phyloP scores from a whole-genome alignment of 108 stramenopile species.

The Nitzschia sp. region DNA sequence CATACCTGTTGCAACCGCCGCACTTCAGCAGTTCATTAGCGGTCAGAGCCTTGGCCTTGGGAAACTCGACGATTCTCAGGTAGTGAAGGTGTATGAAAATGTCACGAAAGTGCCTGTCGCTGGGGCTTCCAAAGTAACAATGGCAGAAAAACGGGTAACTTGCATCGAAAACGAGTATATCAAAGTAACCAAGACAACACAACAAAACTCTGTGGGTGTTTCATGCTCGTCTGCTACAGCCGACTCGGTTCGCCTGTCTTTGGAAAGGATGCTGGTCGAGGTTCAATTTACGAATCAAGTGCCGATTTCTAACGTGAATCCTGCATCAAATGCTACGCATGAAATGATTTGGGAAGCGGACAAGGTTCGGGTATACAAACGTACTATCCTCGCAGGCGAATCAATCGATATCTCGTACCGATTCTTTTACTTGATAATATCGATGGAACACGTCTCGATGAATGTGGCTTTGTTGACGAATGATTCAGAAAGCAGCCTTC shows the following conservation, averaged over 20 bases:
- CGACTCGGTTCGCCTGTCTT: not conserved
- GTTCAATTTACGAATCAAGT: conserved; percentile 63
- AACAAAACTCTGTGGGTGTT: conserved; percentile 23
- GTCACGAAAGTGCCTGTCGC: conserved; percentile 60
- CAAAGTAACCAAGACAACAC: conserved; percentile 67
- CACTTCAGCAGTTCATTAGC: conserved; percentile 73
- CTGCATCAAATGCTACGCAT: conserved; percentile 55
- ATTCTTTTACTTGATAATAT: conserved; percentile 68
- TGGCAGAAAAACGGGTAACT: conserved; percentile 47
- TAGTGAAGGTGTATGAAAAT: conserved; percentile 76
- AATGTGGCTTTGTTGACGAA: not conserved
- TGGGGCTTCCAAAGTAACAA: conserved; percentile 53
- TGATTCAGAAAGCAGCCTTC: not conserved
- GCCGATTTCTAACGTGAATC: conserved; percentile 46
- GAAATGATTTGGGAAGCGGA: conserved; percentile 53
- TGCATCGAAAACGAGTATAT: conserved; percentile 54
- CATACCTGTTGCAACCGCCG: conserved; percentile 63
- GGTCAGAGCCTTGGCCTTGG: conserved; percentile 61
- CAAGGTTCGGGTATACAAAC: conserved; percentile 65
- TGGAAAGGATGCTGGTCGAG: conserved; percentile 62
- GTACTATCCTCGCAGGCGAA: conserved; percentile 54
- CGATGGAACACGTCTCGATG: not conserved
- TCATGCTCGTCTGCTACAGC: not conserved
- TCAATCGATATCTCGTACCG: conserved; percentile 55
- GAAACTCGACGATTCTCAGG: conserved; percentile 69